Evolutionary conservation across 2,329 filamentous ascomycete genomes (phyloP).

Genomic region (Coniochaeta sp.): DNA sequence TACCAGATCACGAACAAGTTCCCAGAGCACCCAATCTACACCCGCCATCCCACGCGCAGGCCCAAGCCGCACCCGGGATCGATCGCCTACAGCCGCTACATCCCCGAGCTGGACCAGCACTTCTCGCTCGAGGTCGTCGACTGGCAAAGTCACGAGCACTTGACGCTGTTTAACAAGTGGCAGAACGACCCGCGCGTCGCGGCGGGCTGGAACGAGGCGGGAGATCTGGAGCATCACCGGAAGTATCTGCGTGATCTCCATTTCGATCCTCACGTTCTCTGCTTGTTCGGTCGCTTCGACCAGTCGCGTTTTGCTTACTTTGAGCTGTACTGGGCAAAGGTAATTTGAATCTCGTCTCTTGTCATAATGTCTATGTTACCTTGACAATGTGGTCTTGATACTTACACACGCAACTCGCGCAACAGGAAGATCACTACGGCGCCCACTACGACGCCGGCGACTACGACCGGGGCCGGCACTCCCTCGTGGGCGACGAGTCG

Average conservation of each 20-base stretch:
- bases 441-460: conserved; percentile 47
- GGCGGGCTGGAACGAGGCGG: conserved; percentile 70
- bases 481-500: conserved; percentile 46
- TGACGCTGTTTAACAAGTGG: conserved; percentile 65
- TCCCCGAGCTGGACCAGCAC: conserved; percentile 63
- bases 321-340: conserved; percentile 69
- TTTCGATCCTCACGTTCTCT: conserved; percentile 60
- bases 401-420: background rate
- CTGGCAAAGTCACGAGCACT: conserved; percentile 53
- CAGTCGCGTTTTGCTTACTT: conserved; percentile 65
- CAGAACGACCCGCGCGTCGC: conserved; percentile 73
- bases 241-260: conserved; percentile 61
- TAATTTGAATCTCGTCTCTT: conserved; percentile 19
- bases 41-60: conserved; percentile 55
- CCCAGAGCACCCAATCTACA: conserved; percentile 31
- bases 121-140: conserved; percentile 67
- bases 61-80: conserved; percentile 61
- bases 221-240: conserved; percentile 63
- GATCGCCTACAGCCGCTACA: conserved; percentile 66
- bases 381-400: background rate
- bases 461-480: conserved; percentile 53
- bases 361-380: background rate
- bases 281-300: conserved; percentile 61
- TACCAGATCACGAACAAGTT: conserved; percentile 38
- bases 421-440: conserved; percentile 50